Percentiles rank a stretch among this genome's conserved stretches.
phyloP scores from a whole-genome alignment of 257 asterid species.

The Jacaranda copaia region DNA sequence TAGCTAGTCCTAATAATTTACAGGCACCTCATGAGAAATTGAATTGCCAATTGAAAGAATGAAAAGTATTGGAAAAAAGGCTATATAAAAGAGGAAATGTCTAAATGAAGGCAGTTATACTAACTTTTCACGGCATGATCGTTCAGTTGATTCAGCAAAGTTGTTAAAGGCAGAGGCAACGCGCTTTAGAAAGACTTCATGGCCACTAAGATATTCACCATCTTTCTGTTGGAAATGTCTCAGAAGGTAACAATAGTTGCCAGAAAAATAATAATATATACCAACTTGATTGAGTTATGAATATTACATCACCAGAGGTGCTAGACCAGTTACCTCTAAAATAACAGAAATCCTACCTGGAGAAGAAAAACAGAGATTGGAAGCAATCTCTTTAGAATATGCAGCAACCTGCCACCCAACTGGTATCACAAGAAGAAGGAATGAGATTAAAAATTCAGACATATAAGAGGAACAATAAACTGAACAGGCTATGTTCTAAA shows the following conservation, averaged over 20 bases:
- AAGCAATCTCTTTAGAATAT: constrained; percentile 87
- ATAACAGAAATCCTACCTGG: constrained; percentile 58
- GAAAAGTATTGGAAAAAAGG: neutral
- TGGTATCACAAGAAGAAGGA: constrained; percentile 43
- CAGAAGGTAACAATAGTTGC: constrained; percentile 33
- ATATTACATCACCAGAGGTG: constrained; percentile 12
- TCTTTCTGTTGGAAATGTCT: constrained; percentile 73
- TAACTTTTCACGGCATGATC: constrained; percentile 90
- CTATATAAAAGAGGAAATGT: constrained; percentile 31
- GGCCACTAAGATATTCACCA: constrained; percentile 90
- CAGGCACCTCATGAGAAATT: neutral
- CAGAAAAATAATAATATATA: constrained; percentile 38
- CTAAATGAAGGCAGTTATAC: constrained; percentile 34
- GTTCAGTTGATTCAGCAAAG: constrained; percentile 90
- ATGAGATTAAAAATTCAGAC: constrained; percentile 17
- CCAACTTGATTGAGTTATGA: constrained; percentile 23
- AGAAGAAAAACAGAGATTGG: constrained; percentile 96
- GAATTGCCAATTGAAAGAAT: constrained; percentile 14
- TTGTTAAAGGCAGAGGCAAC: constrained; percentile 85
- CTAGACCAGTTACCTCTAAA: constrained; percentile 24
- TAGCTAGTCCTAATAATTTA: constrained; percentile 8
- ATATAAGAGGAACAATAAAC: constrained; percentile 5
- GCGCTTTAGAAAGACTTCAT: constrained; percentile 86
- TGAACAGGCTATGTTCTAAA: neutral
- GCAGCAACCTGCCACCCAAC: constrained; percentile 90